Evolutionary conservation across 208 protist genomes (phyloP).

Genomic region (Crithidia sp.): DNA sequence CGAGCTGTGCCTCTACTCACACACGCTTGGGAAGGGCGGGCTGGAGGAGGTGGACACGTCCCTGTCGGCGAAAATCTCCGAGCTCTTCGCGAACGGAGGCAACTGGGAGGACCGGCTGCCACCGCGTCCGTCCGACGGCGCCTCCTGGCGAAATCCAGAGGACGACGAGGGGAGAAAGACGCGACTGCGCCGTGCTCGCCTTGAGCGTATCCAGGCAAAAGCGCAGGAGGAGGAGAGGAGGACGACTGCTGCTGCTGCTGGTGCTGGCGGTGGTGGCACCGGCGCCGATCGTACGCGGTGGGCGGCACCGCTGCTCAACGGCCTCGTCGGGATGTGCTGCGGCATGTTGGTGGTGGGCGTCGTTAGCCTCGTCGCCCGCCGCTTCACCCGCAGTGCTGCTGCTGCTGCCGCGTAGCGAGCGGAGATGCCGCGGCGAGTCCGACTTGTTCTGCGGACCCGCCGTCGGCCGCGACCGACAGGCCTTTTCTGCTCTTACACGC

Average conservation of each 20-base stretch:
- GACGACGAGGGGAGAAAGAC: constrained; percentile 48
- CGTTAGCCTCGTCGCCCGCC: constrained; percentile 16
- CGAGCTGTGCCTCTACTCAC: constrained; percentile 77
- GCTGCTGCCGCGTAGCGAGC: not conserved
- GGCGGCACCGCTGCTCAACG: constrained; percentile 22
- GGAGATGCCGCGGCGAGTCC: not conserved
- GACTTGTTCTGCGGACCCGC: too few relatives aligned
- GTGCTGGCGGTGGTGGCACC: too few relatives aligned
- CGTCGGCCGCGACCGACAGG: too few relatives aligned
- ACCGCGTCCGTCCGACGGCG: constrained; percentile 64
- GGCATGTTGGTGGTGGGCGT: constrained; percentile 28
- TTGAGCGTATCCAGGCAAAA: not conserved
- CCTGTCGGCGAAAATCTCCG: constrained; percentile 72
- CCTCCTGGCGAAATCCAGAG: constrained; percentile 77
- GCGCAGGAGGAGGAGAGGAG: constrained; percentile 2
- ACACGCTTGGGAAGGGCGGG: constrained; percentile 56
- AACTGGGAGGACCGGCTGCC: constrained; percentile 79
- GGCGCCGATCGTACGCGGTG: too few relatives aligned
- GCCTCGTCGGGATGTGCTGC: constrained; percentile 29
- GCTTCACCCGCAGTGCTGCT: constrained; percentile 4
- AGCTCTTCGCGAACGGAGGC: constrained; percentile 68
- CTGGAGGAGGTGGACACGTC: constrained; percentile 34
- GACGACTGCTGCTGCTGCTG: not conserved
- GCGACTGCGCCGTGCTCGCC: constrained; percentile 43
- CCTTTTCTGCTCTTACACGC: too few relatives aligned